These are phyloP conservation scores for barley (Hordeum vulgare) DNA, from an alignment of 176 grass and related monocot genomes.

Conservation along the genomic window MorexV3_pseudomolecules_assembly NC_058522.1:547707001-547707500, in stretches of 20 bases:
- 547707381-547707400: no score
- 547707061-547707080: not conserved
- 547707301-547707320: not conserved
- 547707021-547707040: not conserved
- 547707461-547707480: constrained; percentile 54
- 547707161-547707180: not conserved
- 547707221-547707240: not conserved
- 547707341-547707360: no score
- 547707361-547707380: no score
- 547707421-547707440: not conserved
- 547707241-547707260: not conserved
- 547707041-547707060: not conserved
- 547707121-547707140: not conserved
- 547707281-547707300: not conserved
- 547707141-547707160: not conserved
- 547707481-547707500: constrained; percentile 83
- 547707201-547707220: not conserved
- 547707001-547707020: not conserved
- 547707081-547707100: not conserved
- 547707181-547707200: no score
- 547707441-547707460: constrained; percentile 24
- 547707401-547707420: not conserved
- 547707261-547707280: not conserved
- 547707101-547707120: not conserved
- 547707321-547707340: not conserved